Conservation (phyloP, 2,329 filamentous ascomycete genomes). For the Shiraia sp. region DNA sequence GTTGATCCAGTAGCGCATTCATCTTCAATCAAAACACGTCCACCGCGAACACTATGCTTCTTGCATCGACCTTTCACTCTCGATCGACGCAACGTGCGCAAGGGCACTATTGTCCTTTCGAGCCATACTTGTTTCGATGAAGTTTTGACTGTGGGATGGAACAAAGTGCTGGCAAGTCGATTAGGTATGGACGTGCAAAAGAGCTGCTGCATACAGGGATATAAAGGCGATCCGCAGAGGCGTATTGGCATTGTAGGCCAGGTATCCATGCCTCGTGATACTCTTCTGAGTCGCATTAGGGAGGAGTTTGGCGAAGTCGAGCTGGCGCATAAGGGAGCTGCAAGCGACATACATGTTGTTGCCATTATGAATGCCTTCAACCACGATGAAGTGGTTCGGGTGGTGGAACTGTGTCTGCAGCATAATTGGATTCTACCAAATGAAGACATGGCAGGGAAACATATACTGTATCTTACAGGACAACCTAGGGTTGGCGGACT, state of each 20-base stretch:
- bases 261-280: constrained; percentile 11
- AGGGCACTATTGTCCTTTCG: constrained; percentile 35
- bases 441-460: constrained; percentile 21
- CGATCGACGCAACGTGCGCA: constrained; percentile 30
- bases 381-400: constrained; percentile 41
- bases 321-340: constrained; percentile 23
- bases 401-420: constrained; percentile 31
- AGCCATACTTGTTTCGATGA: constrained; percentile 46
- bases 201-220: constrained; percentile 43
- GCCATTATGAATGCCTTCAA: constrained; percentile 50
- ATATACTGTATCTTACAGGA: constrained; percentile 46
- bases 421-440: constrained; percentile 26
- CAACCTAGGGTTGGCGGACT: constrained; percentile 40
- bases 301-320: constrained; percentile 35
- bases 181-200: constrained; percentile 33
- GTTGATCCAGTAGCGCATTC: constrained; percentile 1
- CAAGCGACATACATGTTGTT: constrained; percentile 28
- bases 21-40: constrained; percentile 8
- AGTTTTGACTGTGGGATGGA: constrained; percentile 46
- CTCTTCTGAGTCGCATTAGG: constrained; percentile 23
- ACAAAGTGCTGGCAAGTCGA: constrained; percentile 35
- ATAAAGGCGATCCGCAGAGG: constrained; percentile 44
- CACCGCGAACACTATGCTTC: constrained; percentile 36
- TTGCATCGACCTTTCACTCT: constrained; percentile 40
- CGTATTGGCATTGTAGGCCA: constrained; percentile 44